A percentile compares a stretch with the other conserved stretches of the same genome.
Evolutionary conservation across 495 filamentous ascomycete genomes (phyloP).

Genomic region (Neurospora sp.): DNA sequence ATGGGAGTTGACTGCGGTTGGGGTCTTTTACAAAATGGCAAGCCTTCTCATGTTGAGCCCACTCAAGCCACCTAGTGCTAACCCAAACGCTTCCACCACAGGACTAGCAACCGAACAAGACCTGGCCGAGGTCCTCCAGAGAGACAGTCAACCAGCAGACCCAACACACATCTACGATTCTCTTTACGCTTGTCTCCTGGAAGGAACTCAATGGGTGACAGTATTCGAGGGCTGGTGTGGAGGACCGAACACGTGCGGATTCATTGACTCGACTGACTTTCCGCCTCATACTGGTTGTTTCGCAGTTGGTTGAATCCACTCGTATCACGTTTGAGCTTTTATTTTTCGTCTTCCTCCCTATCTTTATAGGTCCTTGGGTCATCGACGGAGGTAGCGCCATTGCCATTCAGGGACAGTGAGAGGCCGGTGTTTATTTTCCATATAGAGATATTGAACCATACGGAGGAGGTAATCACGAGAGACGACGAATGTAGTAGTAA

Average conservation of each 20-base stretch:
- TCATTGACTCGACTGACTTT: accelerated
- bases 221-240: neutral
- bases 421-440: neutral
- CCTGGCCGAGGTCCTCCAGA: neutral
- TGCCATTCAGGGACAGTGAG: neutral
- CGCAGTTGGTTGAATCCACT: no score
- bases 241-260: neutral
- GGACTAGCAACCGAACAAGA: neutral
- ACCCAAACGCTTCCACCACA: neutral
- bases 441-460: no score
- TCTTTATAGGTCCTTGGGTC: neutral
- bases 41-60: no score
- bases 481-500: no score
- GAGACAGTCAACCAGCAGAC: neutral
- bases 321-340: neutral
- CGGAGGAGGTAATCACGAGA: no score
- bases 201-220: no score
- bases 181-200: neutral
- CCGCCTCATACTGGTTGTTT: no score
- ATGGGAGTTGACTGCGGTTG: neutral
- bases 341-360: neutral
- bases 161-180: neutral
- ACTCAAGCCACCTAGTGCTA: no score
- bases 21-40: accelerated
- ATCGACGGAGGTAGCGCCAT: neutral